Evolutionary conservation across 2,329 filamentous ascomycete species (phyloP).

Genomic region (Tricladium varicosporioides): DNA sequence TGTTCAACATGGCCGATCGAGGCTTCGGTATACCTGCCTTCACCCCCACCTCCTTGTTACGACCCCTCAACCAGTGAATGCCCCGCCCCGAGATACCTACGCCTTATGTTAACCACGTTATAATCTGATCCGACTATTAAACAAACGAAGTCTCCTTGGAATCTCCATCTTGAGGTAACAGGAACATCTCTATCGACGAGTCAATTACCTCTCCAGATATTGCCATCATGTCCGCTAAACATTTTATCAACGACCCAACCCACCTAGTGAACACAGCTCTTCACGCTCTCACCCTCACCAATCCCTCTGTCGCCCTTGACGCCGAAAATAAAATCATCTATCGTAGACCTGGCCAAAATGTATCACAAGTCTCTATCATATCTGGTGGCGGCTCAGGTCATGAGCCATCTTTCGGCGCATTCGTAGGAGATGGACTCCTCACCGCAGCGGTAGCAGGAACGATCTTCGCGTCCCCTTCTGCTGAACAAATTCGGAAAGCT

Average conservation of each 20-base stretch:
- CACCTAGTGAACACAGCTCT: constrained; percentile 77
- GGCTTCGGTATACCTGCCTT: no score
- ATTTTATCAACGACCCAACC: constrained; percentile 84
- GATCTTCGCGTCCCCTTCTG: constrained; percentile 79
- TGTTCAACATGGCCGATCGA: no score
- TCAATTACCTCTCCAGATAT: not conserved
- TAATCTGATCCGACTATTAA: no score
- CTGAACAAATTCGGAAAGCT: constrained; percentile 77
- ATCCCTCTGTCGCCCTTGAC: constrained; percentile 80
- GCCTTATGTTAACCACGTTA: no score
- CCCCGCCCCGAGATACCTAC: no score
- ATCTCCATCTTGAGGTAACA: not conserved
- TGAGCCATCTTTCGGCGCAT: constrained; percentile 82
- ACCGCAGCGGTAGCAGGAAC: constrained; percentile 81
- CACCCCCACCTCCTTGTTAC: no score
- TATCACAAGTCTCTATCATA: constrained; percentile 73
- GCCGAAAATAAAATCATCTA: constrained; percentile 80
- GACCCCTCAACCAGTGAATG: no score
- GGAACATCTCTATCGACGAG: not conserved
- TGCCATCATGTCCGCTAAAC: constrained; percentile 58
- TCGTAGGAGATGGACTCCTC: constrained; percentile 79
- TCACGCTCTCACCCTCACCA: constrained; percentile 74
- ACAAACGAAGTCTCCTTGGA: no score
- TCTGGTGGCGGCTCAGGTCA: constrained; percentile 89
- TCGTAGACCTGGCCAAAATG: constrained; percentile 54